Evolutionary conservation across 2,329 filamentous ascomycete genomes (phyloP).

Genomic region (Ceratocystis colombiana): DNA sequence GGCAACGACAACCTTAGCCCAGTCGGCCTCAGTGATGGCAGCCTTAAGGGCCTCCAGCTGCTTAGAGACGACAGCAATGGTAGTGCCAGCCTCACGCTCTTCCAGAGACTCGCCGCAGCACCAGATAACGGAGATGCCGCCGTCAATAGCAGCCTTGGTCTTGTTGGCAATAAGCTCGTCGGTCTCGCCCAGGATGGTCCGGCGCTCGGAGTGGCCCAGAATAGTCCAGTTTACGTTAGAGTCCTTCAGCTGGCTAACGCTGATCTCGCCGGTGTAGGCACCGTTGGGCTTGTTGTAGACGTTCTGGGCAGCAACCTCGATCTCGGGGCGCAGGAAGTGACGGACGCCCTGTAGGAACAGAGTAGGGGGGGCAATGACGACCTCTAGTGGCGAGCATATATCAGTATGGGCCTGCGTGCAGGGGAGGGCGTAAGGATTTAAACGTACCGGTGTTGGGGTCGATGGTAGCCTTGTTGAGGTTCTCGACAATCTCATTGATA

Average conservation of each 20-base stretch:
- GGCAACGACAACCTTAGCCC: constrained; percentile 89
- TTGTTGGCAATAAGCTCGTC: constrained; percentile 82
- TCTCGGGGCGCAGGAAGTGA: constrained; percentile 60
- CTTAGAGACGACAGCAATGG: constrained; percentile 70
- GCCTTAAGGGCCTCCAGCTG: constrained; percentile 77
- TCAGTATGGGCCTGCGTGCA: background rate
- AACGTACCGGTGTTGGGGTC: constrained; percentile 40
- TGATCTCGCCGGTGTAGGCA: constrained; percentile 95
- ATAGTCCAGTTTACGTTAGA: constrained; percentile 80
- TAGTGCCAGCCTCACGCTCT: constrained; percentile 77
- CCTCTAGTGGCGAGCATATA: constrained; percentile 48
- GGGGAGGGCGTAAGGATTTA: background rate
- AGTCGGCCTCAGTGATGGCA: constrained; percentile 58
- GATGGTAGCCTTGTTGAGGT: constrained; percentile 77
- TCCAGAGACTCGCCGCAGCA: constrained; percentile 95
- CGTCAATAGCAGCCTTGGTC: constrained; percentile 84
- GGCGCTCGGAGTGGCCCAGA: constrained; percentile 89
- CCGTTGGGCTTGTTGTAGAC: constrained; percentile 95
- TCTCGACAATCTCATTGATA: constrained; percentile 81
- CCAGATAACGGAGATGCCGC: constrained; percentile 82
- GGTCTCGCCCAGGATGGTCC: constrained; percentile 76
- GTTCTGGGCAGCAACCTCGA: constrained; percentile 91
- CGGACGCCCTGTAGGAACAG: constrained; percentile 85
- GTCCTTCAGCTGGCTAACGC: constrained; percentile 82
- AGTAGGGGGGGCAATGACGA: constrained; percentile 82